Conservation (phyloP, 148 eudicot genomes). For the Amaranthus hypochondriacus region DNA sequence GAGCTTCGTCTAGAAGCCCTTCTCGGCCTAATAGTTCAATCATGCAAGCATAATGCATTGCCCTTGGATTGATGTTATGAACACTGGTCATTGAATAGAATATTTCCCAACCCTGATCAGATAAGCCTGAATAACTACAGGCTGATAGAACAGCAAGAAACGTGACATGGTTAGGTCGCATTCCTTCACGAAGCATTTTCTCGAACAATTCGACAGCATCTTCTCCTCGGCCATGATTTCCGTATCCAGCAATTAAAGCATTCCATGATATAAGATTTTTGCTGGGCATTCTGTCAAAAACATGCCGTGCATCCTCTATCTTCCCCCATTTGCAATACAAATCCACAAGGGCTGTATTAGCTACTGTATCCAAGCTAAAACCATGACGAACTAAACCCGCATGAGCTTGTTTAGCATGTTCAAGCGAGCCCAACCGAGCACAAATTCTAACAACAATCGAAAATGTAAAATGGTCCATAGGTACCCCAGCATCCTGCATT, state of each 20-base stretch:
- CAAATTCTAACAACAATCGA: constrained; percentile 71
- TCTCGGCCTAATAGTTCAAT: constrained; percentile 77
- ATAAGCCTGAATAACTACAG: constrained; percentile 76
- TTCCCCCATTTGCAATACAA: constrained; percentile 95
- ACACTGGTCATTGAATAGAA: constrained; percentile 61
- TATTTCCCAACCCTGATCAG: constrained; percentile 62
- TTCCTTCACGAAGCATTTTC: constrained; percentile 53
- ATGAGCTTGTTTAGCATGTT: constrained; percentile 86
- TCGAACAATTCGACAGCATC: constrained; percentile 71
- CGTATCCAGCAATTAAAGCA: constrained; percentile 81
- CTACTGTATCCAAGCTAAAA: constrained; percentile 66
- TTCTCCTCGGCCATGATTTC: constrained; percentile 71
- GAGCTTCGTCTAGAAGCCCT: constrained; percentile 73
- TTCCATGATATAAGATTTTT: constrained; percentile 81
- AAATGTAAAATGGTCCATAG: constrained; percentile 79
- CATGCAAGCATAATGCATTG: constrained; percentile 95
- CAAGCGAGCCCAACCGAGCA: constrained; percentile 70
- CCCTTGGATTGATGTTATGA: constrained; percentile 60
- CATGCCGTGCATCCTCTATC: constrained; percentile 71
- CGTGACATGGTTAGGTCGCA: constrained; percentile 74
- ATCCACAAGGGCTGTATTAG: constrained; percentile 76
- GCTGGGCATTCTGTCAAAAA: constrained; percentile 61
- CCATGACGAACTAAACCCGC: constrained; percentile 79
- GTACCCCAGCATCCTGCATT: constrained; percentile 76
- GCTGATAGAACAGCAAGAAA: constrained; percentile 86